phyloP scores from a whole-genome alignment of 805 yeast species.

The Ogataea nonfermentans region DNA sequence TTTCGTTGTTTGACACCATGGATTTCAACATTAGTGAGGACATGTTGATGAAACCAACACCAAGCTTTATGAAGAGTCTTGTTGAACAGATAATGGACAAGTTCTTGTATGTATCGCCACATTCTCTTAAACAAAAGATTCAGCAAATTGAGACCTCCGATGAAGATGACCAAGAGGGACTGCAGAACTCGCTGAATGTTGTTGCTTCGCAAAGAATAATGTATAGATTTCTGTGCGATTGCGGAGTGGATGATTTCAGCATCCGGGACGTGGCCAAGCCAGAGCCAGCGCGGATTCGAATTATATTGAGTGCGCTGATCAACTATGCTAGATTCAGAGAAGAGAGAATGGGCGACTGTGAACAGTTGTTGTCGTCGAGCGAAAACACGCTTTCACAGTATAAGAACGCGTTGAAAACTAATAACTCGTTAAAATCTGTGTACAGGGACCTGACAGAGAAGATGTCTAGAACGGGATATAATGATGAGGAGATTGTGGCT shows the following conservation, averaged over 20 bases:
- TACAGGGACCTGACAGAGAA: slow-evolving; percentile 19
- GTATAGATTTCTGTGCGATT: slow-evolving; percentile 59
- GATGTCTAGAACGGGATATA: slow-evolving; percentile 27
- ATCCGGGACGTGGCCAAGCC: slow-evolving; percentile 75
- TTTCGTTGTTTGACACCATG: slow-evolving; percentile 28
- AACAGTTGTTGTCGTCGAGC: slow-evolving; percentile 53
- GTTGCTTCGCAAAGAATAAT: slow-evolving; percentile 60
- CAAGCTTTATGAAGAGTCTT: slow-evolving; percentile 32
- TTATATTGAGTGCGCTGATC: slow-evolving; percentile 77
- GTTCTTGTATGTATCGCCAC: slow-evolving; percentile 34
- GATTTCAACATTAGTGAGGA: slow-evolving; percentile 32
- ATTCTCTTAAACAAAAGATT: slow-evolving; percentile 27
- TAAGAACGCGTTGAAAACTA: slow-evolving; percentile 42
- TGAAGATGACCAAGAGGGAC: slow-evolving; percentile 18
- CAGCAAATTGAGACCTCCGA: slow-evolving; percentile 23
- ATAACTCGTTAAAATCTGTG: slow-evolving; percentile 36
- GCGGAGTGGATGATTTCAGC: slow-evolving; percentile 78
- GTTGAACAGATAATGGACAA: slow-evolving; percentile 36
- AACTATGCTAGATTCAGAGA: slow-evolving; percentile 85
- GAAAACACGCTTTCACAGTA: slow-evolving; percentile 48
- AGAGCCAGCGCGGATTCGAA: slow-evolving; percentile 60
- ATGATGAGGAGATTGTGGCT: slow-evolving; percentile 42
- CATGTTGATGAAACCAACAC: slow-evolving; percentile 31
- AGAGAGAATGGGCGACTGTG: slow-evolving; percentile 68
- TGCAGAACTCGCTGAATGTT: slow-evolving; percentile 44